These are phyloP conservation scores for Trichoderma asperelloides DNA, from an alignment of 495 filamentous ascomycete species.

Conservation along the genomic window DNA sequence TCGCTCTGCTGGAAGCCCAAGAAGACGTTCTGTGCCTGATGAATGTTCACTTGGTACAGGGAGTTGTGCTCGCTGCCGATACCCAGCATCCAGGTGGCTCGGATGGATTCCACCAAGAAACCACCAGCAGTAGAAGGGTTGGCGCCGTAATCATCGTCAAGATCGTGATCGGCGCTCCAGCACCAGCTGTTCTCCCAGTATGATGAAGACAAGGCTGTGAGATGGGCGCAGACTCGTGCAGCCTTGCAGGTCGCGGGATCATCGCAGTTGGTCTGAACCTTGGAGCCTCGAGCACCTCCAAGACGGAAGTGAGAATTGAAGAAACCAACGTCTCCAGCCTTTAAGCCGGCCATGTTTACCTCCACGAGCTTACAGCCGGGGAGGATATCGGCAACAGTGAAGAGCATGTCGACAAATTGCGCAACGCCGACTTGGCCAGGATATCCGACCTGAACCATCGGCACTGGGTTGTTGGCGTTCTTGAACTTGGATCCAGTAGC, in stretches of 20 bases:
- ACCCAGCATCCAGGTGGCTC: conserved; percentile 18
- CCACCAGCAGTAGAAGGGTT: conserved; percentile 13
- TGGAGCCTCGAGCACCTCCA: conserved; percentile 42
- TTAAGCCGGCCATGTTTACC: conserved; percentile 48
- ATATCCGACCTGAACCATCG: conserved; percentile 47
- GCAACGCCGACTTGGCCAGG: conserved; percentile 42
- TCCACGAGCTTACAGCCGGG: conserved; percentile 38
- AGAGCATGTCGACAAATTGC: conserved; percentile 46
- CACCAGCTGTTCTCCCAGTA: conserved; percentile 62
- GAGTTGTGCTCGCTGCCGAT: conserved; percentile 27
- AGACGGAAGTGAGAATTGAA: conserved; percentile 52
- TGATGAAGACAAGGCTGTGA: conserved; percentile 42
- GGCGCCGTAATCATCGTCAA: conserved; percentile 10
- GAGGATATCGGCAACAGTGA: conserved; percentile 32
- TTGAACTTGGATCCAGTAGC: conserved; percentile 31
- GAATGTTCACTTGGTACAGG: conserved; percentile 44
- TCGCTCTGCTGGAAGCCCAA: conserved; percentile 37
- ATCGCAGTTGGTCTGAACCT: conserved; percentile 26
- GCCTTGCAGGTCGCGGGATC: conserved; percentile 34
- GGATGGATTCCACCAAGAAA: conserved; percentile 14
- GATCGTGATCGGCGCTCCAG: conserved; percentile 3
- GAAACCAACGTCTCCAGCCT: conserved; percentile 46
- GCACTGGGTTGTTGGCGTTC: conserved; percentile 36
- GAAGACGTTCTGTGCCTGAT: conserved; percentile 38
- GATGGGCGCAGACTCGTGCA: conserved; percentile 55